A percentile compares a stretch with the other conserved stretches of the same genome.
Evolutionary conservation across 108 stramenopile species (phyloP).

Genomic region (Nitzschia sp.): DNA sequence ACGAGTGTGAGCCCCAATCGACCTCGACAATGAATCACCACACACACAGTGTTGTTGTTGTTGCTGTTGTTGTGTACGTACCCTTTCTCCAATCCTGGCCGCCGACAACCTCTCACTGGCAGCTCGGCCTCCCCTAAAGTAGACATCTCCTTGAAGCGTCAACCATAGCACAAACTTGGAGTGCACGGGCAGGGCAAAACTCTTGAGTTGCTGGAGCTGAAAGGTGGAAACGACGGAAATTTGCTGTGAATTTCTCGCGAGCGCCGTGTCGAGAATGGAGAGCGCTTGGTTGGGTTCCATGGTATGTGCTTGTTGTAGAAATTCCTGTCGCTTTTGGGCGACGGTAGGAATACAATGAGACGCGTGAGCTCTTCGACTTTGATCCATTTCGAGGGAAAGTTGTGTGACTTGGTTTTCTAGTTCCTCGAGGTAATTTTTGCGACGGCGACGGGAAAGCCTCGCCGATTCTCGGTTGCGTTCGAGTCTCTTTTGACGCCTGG

Average conservation of each 20-base stretch:
- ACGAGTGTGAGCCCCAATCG: too few relatives aligned
- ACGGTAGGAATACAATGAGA: constrained; percentile 44
- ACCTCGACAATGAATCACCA: too few relatives aligned
- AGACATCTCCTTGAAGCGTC: constrained; percentile 79
- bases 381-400: constrained; percentile 75
- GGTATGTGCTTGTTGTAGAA: constrained; percentile 30
- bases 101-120: constrained; percentile 85
- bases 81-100: constrained; percentile 89
- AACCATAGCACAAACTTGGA: constrained; percentile 86
- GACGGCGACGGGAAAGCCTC: constrained; percentile 80
- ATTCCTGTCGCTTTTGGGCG: constrained; percentile 28
- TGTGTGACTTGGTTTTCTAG: constrained; percentile 77
- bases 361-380: constrained; percentile 71
- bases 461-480: constrained; percentile 95
- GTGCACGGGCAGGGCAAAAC: constrained; percentile 67
- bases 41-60: too few relatives aligned
- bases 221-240: constrained; percentile 61
- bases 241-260: constrained; percentile 35
- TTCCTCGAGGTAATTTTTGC: constrained; percentile 95
- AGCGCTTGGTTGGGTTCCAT: constrained; percentile 1
- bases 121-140: constrained; percentile 79
- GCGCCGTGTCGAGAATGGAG: not conserved
- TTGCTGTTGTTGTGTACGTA: too few relatives aligned
- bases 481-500: constrained; percentile 79
- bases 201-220: constrained; percentile 69